Evolutionary conservation across 23 red algal species (phyloP), one percentile per base, ranked within the genome.

Genomic region (Gracilaria gracilis): DNA sequence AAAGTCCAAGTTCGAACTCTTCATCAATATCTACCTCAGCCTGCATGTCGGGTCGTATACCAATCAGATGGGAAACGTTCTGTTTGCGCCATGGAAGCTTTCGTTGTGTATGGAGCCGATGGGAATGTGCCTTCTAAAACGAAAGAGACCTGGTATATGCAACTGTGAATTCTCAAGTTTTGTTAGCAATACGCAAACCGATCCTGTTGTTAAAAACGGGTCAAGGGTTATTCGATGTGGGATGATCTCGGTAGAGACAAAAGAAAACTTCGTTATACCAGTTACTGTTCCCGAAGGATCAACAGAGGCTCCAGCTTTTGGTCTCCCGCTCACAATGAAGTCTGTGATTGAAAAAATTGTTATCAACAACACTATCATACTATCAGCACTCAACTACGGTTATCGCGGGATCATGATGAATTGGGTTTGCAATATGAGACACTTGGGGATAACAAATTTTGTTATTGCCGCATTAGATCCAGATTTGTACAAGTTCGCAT

Each of bases 371-470:
- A 95, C 94, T 14, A 83, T 99, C 39, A 90, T 96, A 34, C 73
- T 99, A 48, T 93, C 95, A 39, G 97, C 97, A n/a, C 87, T 95
- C 25, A 99, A 94, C 82, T 99, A 93, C 86, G 97, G 94, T 17
- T 99, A 99, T 86, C 94, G 97, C 15, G 91, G 80, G 46, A 94
- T 99, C 57, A 87, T 99, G 75, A 96, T 96, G 94, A 99, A 99
- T 62, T 99, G 91, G 91, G 92, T 96, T 27, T 99, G 97, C 83
- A 99, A 99, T 39, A 83, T 99, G 90, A 66, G 97, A 57, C 93
- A 93, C 53, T 72, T 99, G 9, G 86, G 91, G 9, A 89, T 99
- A 3, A 72, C 78, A 38, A 99, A 99, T 42, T 91, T 96, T 73
- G 85, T 99, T 24, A 90, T 99, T 31, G 97, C 97, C 27, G 97